Conservation (phyloP, 345 rosid genomes). For the Linum trigynum region DNA sequence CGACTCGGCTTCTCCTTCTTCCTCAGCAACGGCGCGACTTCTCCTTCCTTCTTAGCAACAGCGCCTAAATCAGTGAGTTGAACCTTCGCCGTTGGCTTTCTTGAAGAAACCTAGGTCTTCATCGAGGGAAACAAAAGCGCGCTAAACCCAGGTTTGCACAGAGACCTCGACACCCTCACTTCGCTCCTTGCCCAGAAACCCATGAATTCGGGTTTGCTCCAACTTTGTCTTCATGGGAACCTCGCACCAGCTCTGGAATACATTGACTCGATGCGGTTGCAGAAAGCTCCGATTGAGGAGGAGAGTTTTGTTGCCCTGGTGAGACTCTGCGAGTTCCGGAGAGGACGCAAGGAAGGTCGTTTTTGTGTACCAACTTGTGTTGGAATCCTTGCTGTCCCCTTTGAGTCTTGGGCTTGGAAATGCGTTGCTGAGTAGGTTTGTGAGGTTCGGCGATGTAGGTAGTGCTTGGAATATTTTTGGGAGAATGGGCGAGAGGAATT, state of each 20-base stretch:
- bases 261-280: conserved; percentile 51
- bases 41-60: too few species aligned
- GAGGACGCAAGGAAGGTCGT: conserved; percentile 51
- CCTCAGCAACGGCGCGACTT: too few species aligned
- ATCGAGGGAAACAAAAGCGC: too few species aligned
- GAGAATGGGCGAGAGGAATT: conserved; percentile 67
- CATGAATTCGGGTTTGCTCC: conserved; percentile 34
- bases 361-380: conserved; percentile 32
- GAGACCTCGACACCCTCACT: conserved; percentile 11
- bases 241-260: conserved; percentile 47
- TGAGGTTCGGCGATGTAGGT: conserved; percentile 66
- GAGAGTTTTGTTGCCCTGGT: conserved; percentile 49
- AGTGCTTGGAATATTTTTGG: conserved; percentile 86
- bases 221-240: conserved; percentile 51
- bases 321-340: conserved; percentile 63
- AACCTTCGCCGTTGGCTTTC: too few species aligned
- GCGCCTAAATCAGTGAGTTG: too few species aligned
- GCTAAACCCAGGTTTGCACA: too few species aligned
- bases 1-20: too few species aligned
- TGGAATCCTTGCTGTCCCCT: conserved; percentile 23
- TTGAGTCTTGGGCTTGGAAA: conserved; percentile 62
- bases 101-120: too few species aligned
- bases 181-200: conserved; percentile 18
- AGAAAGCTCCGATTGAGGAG: conserved; percentile 44
- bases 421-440: conserved; percentile 68